Evolutionary conservation across 2,329 filamentous ascomycete species (phyloP).

Genomic region (Leptographium lundbergii): DNA sequence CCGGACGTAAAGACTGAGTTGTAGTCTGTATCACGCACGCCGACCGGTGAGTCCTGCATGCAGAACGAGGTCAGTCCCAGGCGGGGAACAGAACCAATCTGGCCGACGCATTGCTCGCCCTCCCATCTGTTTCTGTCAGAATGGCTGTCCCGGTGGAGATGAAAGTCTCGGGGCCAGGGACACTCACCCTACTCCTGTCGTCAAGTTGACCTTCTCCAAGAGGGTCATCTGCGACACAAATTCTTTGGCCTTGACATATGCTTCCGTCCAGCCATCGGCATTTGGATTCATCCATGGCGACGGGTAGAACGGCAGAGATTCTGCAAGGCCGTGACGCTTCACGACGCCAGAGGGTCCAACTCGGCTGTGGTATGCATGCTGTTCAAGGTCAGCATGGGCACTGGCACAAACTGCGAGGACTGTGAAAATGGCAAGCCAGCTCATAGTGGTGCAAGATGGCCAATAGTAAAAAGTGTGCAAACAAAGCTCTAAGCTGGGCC

Average conservation of each 20-base stretch:
- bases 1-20: slow-evolving; percentile 71
- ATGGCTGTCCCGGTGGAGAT: neutral
- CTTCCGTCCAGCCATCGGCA: slow-evolving; percentile 60
- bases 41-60: slow-evolving; percentile 74
- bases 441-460: neutral
- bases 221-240: slow-evolving; percentile 79
- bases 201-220: slow-evolving; percentile 86
- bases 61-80: slow-evolving; percentile 64
- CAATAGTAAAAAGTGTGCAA: neutral
- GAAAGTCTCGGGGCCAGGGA: neutral
- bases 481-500: neutral
- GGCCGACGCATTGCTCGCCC: slow-evolving; percentile 64
- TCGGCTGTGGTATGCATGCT: slow-evolving; percentile 4
- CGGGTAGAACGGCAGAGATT: slow-evolving; percentile 57
- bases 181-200: slow-evolving; percentile 71
- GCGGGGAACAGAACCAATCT: slow-evolving; percentile 56
- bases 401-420: neutral
- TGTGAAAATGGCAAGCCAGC: neutral
- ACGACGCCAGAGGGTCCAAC: slow-evolving; percentile 3
- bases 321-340: slow-evolving; percentile 19
- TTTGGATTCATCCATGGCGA: slow-evolving; percentile 74
- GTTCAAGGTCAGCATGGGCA: slow-evolving; percentile 12
- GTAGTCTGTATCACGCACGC: slow-evolving; percentile 66
- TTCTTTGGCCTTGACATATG: slow-evolving; percentile 60
- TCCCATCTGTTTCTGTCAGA: slow-evolving; percentile 34